Base-by-base conservation (phyloP, 2,329 filamentous ascomycete genomes). In the Aureobasidium sp. region DNA sequence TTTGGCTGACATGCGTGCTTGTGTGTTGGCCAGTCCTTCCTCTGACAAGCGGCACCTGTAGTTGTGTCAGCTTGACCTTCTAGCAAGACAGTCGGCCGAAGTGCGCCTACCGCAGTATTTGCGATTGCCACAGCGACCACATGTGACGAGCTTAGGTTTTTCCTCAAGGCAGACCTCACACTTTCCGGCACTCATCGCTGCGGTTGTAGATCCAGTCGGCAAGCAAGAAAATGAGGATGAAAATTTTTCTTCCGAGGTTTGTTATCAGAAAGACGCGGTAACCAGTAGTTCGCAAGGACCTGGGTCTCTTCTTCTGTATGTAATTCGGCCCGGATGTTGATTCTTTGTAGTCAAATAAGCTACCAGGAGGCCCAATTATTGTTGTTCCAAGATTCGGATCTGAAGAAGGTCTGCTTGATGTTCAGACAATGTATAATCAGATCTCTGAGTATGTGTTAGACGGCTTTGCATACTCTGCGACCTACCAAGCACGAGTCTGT, bases 1-100 rank as follows among this genome's bases (percentile, higher is more conserved):
- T 63, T 64, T 12, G 66, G 67, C 55, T 64, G 65, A 60, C 66
- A 68, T 32, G n/a, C 47, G 34, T 50, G 29, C 44, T 66, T 64
- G 61, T 67, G 66, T 39, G 57, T 53, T 17, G 58, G 26, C 66
- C 66, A 67, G 58, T 66, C 61, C 23, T 48, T 56, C 34, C 56
- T 47, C 29, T 68, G 66, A 44, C 65, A 67, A 34, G 36, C 62
- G n/a, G 32, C 42, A 39, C 53, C 53, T 57, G 27, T 17, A 27
- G n/a, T 34, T 17, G 1, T 6, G 36, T 57, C 29, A 57, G 39
- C 36, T 34, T 34, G 41, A 7, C 27, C 39, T 12, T 46, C 53
- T 36, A n/a, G 41, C 50, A n/a, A 46, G 12, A 29, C 34, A 27
- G 17, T 17, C 15, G 9, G 23, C 20, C 20, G 26, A 6, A 8